Percentiles rank a stretch among this genome's conserved stretches.
Conservation (phyloP, 2,329 filamentous ascomycete species). For the Penicillium sp. region DNA sequence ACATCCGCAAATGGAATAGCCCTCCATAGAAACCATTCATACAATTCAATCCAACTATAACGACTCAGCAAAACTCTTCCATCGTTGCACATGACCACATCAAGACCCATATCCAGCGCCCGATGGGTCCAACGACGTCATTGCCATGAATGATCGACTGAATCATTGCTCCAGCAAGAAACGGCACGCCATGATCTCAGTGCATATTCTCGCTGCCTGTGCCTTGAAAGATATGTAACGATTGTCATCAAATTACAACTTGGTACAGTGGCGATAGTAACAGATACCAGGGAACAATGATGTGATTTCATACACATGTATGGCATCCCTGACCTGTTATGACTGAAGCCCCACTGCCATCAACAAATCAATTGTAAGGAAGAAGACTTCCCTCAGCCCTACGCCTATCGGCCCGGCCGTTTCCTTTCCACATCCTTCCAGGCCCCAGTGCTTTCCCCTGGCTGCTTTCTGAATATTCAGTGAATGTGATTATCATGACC, state of each 20-base stretch:
- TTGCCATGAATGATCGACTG: slow-evolving; percentile 10
- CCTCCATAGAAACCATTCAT: no score
- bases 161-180: background rate
- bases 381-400: slow-evolving; percentile 14
- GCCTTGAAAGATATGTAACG: background rate
- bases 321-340: no score
- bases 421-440: background rate
- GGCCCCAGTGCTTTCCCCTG: background rate
- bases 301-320: no score
- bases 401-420: slow-evolving; percentile 19
- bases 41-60: no score
- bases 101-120: background rate
- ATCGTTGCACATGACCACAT: no score
- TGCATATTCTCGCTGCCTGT: slow-evolving; percentile 10
- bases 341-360: background rate
- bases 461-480: background rate
- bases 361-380: background rate
- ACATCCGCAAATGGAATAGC: no score
- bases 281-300: no score
- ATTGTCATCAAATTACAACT: background rate
- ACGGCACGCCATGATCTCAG: slow-evolving; percentile 10
- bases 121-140: slow-evolving; percentile 18
- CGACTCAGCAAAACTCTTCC: no score
- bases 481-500: slow-evolving; percentile 7
- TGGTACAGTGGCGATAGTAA: no score